Percentiles rank a stretch among this genome's conserved stretches.
These are phyloP conservation scores for Pleomassaria siparia DNA, from an alignment of 2,329 filamentous ascomycete species.

Conservation along the genomic window DNA sequence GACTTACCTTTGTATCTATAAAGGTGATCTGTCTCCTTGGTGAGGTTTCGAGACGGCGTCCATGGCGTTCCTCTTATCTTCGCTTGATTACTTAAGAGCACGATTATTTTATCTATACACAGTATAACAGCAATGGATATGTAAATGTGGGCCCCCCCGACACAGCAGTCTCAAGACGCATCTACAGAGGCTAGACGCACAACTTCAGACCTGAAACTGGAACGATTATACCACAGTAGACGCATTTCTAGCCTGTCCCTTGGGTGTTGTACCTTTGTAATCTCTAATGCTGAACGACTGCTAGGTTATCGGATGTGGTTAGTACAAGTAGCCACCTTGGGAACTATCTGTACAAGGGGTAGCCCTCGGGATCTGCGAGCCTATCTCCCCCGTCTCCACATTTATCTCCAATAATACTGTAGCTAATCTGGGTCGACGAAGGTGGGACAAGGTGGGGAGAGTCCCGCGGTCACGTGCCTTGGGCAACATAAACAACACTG, in stretches of 20 bases:
- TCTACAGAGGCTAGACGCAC: not conserved
- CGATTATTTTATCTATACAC: no score
- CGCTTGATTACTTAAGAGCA: no score
- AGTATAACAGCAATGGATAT: no score
- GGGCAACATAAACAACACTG: not conserved
- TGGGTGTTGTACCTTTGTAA: not conserved
- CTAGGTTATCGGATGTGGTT: not conserved
- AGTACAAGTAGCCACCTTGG: not conserved
- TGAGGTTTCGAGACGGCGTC: no score
- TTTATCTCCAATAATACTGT: not conserved
- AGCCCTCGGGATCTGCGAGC: not conserved
- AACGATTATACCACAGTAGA: no score
- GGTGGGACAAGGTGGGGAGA: conserved; percentile 1
- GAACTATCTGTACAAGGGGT: no score
- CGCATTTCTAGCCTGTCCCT: no score
- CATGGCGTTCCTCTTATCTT: no score
- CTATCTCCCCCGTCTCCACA: not conserved
- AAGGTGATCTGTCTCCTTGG: no score
- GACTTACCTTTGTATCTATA: no score
- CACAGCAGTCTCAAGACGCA: no score
- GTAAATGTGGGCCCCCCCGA: no score
- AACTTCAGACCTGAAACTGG: not conserved
- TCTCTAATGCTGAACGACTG: not conserved
- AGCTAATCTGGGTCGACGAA: not conserved
- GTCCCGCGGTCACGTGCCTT: not conserved